Conservation (phyloP, 2,329 filamentous ascomycete genomes). For the Trichoderma sp. region DNA sequence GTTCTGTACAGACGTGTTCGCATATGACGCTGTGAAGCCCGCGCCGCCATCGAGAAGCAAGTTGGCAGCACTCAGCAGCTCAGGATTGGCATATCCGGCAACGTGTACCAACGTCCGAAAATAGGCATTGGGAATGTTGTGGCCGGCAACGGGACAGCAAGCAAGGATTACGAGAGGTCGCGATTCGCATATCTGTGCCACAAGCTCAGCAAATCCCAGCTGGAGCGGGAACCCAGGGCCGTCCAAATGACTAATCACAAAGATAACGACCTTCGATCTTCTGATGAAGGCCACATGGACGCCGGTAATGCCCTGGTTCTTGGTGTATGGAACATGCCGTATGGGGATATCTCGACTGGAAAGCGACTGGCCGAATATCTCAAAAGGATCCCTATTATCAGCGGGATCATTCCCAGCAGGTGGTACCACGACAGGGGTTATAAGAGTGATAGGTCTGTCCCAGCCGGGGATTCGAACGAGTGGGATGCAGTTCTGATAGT, state of each 20-base stretch:
- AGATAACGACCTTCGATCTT: constrained; percentile 60
- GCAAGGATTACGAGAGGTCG: constrained; percentile 55
- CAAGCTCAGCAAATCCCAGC: constrained; percentile 51
- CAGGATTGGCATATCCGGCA: constrained; percentile 48
- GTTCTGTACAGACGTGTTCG: constrained; percentile 22
- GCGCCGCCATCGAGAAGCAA: constrained; percentile 50
- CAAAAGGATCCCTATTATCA: constrained; percentile 66
- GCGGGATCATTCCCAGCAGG: constrained; percentile 42
- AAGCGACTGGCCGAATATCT: constrained; percentile 66
- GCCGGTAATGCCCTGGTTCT: constrained; percentile 62
- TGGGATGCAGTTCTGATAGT: constrained; percentile 50
- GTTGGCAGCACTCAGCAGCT: constrained; percentile 53
- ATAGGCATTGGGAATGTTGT: constrained; percentile 42
- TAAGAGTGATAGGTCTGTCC: constrained; percentile 59
- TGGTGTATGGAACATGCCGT: constrained; percentile 72
- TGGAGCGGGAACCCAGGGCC: constrained; percentile 53
- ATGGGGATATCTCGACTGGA: constrained; percentile 61
- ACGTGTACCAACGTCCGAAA: constrained; percentile 58
- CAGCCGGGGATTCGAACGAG: constrained; percentile 49
- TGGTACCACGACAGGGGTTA: constrained; percentile 59
- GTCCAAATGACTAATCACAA: constrained; percentile 58
- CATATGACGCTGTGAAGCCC: constrained; percentile 22
- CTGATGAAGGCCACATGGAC: constrained; percentile 65
- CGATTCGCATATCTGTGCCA: constrained; percentile 47
- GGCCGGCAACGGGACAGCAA: constrained; percentile 49